A percentile compares a stretch with the other conserved stretches of the same genome.
phyloP scores from a whole-genome alignment of 2,329 filamentous ascomycete species.

The Malbranchea cinnamomea region DNA sequence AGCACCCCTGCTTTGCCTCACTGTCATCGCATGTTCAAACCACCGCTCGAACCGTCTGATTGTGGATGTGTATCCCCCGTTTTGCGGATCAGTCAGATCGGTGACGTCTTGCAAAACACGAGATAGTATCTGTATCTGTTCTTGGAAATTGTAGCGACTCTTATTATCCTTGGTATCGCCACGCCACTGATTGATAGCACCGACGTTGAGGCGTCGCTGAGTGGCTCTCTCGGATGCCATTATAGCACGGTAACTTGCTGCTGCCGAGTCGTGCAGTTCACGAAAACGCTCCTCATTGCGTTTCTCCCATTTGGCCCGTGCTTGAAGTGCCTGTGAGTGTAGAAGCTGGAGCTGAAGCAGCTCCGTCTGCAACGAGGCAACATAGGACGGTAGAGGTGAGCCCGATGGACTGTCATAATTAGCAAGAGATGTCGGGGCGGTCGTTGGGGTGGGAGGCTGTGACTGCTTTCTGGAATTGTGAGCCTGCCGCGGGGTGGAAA shows the following conservation, averaged over 20 bases:
- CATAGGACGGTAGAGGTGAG: conserved; percentile 21
- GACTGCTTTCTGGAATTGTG: conserved; percentile 13
- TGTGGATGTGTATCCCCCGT: conserved; percentile 17
- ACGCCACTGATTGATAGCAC: conserved; percentile 21
- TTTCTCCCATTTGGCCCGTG: conserved; percentile 18
- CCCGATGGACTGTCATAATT: conserved; percentile 14
- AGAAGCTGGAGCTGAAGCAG: conserved; percentile 29
- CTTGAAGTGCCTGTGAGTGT: conserved; percentile 18
- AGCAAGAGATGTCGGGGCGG: conserved; percentile 7
- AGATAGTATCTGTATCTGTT: conserved; percentile 26
- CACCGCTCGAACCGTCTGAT: conserved; percentile 23
- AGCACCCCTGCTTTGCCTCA: conserved; percentile 13
- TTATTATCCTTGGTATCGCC: conserved; percentile 17
- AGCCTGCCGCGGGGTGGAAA: conserved; percentile 6
- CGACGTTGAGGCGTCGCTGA: conserved; percentile 21
- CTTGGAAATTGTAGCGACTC: conserved; percentile 17
- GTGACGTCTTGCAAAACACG: conserved; percentile 25
- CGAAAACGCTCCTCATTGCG: conserved; percentile 18
- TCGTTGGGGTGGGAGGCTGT: conserved; percentile 21
- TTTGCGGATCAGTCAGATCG: conserved; percentile 15
- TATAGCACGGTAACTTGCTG: conserved; percentile 19
- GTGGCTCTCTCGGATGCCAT: conserved; percentile 18
- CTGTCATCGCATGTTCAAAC: conserved; percentile 17
- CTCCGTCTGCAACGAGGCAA: conserved; percentile 26
- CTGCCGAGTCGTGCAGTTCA: conserved; percentile 21